These are phyloP conservation scores for Cinchona pubescens DNA, from an alignment of 257 asterid species.

Conservation along the genomic window DNA sequence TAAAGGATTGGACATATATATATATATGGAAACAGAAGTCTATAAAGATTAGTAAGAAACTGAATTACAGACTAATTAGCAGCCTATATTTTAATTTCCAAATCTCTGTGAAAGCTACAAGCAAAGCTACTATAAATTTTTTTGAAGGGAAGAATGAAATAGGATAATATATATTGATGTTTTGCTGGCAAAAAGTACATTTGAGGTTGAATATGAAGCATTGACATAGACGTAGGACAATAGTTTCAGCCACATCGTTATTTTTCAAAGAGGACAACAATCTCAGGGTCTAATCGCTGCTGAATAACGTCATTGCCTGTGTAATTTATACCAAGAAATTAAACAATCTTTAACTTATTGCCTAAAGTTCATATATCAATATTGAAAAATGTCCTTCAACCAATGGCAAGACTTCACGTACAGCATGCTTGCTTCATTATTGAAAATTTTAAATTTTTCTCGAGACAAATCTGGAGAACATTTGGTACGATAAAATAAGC, in stretches of 20 bases:
- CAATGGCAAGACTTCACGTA: slow-evolving; percentile 39
- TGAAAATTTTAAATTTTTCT: slow-evolving; percentile 9
- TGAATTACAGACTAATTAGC: neutral
- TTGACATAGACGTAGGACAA: slow-evolving; percentile 8
- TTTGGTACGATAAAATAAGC: no score
- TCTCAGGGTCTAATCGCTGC: slow-evolving; percentile 28
- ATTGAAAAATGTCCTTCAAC: slow-evolving; percentile 20
- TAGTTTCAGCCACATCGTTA: slow-evolving; percentile 6
- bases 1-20: neutral
- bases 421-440: slow-evolving; percentile 14
- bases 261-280: slow-evolving; percentile 15
- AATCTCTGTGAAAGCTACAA: neutral
- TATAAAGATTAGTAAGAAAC: neutral
- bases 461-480: slow-evolving; percentile 10
- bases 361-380: slow-evolving; percentile 10
- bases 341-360: slow-evolving; percentile 4
- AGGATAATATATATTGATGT: neutral
- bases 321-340: slow-evolving; percentile 21
- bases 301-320: slow-evolving; percentile 19
- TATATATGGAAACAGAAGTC: no score
- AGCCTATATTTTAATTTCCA: neutral
- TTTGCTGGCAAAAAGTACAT: slow-evolving; percentile 19
- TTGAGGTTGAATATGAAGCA: neutral
- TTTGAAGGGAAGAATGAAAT: neutral
- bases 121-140: neutral